A percentile compares a stretch with the other conserved stretches of the same genome.
phyloP scores from a whole-genome alignment of 331 rosid species.

The Ulmus americana region DNA sequence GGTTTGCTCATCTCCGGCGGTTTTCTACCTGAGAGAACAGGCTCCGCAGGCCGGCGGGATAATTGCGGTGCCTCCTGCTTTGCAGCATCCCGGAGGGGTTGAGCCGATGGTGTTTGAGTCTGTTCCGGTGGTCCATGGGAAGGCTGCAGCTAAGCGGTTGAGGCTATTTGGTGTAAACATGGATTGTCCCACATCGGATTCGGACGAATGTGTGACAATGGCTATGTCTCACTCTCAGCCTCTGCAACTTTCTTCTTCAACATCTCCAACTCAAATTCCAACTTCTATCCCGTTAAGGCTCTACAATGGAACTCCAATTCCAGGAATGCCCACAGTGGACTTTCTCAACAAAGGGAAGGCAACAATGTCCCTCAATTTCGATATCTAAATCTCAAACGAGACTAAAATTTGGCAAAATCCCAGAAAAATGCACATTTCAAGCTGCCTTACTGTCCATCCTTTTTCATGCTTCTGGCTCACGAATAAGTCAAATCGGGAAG shows the following conservation, averaged over 20 bases:
- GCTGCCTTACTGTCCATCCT: not conserved
- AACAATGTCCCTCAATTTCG: slow-evolving; percentile 31
- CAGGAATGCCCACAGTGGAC: slow-evolving; percentile 24
- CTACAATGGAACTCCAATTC: slow-evolving; percentile 33
- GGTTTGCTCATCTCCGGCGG: slow-evolving; percentile 10
- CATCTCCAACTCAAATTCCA: not conserved
- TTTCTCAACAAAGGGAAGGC: slow-evolving; percentile 29
- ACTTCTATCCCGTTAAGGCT: slow-evolving; percentile 25
- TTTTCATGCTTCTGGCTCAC: not conserved
- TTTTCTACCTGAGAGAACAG: slow-evolving; percentile 28
- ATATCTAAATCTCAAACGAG: slow-evolving; percentile 6
- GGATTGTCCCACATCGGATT: slow-evolving; percentile 37
- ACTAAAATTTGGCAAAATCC: not conserved
- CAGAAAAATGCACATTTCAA: not conserved
- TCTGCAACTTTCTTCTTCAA: slow-evolving; percentile 1
- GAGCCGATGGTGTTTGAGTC: slow-evolving; percentile 34
- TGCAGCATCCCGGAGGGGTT: slow-evolving; percentile 2
- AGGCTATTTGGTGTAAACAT: slow-evolving; percentile 56
- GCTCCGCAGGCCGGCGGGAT: slow-evolving; percentile 6
- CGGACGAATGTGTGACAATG: slow-evolving; percentile 22
- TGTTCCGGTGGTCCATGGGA: slow-evolving; percentile 41
- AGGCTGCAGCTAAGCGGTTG: slow-evolving; percentile 31
- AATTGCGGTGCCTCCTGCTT: not conserved
- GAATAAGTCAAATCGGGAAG: not conserved
- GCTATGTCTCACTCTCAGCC: slow-evolving; percentile 12